Evolutionary conservation across 2,329 filamentous ascomycete species (phyloP), one percentile per base, ranked within the genome.

Genomic region (Ophidiomyces ophidiicola): DNA sequence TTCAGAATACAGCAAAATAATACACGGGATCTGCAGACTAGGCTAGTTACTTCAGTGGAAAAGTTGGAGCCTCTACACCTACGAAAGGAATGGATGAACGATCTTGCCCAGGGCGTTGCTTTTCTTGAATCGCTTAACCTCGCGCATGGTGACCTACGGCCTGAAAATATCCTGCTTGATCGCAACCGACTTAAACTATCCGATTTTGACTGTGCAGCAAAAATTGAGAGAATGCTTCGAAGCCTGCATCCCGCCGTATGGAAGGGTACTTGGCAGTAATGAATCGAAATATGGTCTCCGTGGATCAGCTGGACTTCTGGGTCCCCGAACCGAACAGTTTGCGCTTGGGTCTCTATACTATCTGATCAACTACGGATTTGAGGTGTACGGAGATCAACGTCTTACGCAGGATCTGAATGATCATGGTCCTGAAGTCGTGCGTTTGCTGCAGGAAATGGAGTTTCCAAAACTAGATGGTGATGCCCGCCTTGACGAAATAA

Each of bases 81-180:
- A 25, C 47, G 50, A 44, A 52, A 49, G 14, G 32, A 48, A 45
- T 60, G 50, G 55, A 57, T 57, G 49, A 56, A 54, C 24, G 44
- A 55, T 18, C 50, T 59, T 19, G 44, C 54, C 32, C 48, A 52
- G 45, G 55, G 48, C 7, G 48, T 55, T 32, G 51, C 54, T 43
- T 57, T 57, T 33, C 37, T 59, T 0, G 55, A 56, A 47, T 55
- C 52, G 0, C 47, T 58, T n/a, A 48, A 53, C 14, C 53, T 59
- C 30, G 50, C 53, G 1, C 48, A 60, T 45, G 51, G 52, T 28
- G 52, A 59, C 14, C 37, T 60, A 37, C 49, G 51, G 41, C 50
- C 57, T 12, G 47, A 56, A 23, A 57, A 58, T 49, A 44, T 56
- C 7, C 37, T 57, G 1, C 45, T 56, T 44, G 49, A 56, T 49